phyloP scores from a whole-genome alignment of 2,329 filamentous ascomycete species.

The Rhynchosporium secalis region DNA sequence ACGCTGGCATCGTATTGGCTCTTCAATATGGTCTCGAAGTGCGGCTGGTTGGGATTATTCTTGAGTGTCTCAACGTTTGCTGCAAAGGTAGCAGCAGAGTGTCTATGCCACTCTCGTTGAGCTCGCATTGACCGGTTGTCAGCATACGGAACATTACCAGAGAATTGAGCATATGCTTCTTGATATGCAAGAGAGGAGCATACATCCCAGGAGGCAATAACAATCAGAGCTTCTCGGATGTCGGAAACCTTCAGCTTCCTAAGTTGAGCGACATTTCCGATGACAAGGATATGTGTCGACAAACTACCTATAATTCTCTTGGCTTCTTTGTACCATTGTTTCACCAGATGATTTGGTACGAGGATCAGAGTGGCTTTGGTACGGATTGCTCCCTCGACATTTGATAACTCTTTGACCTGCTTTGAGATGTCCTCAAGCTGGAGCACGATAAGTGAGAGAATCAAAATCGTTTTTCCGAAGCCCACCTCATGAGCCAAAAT shows the following conservation, averaged over 20 bases:
- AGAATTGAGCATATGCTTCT: conserved; percentile 49
- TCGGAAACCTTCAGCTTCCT: conserved; percentile 45
- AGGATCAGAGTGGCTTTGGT: conserved; percentile 60
- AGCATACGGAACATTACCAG: conserved; percentile 42
- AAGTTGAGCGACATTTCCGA: conserved; percentile 45
- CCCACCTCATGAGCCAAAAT: conserved; percentile 64
- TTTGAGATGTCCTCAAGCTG: background rate
- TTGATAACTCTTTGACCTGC: background rate
- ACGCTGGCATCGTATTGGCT: conserved; percentile 35
- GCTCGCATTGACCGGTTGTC: conserved; percentile 44
- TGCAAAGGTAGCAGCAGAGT: conserved; percentile 42
- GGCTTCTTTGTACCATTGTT: conserved; percentile 60
- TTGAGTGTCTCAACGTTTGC: conserved; percentile 39
- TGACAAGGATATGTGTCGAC: conserved; percentile 42
- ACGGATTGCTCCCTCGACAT: conserved; percentile 33
- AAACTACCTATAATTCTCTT: conserved; percentile 44
- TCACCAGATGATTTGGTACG: conserved; percentile 53
- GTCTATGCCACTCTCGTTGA: conserved; percentile 53
- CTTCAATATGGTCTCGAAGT: conserved; percentile 32
- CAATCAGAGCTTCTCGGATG: conserved; percentile 51
- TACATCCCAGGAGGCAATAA: conserved; percentile 55
- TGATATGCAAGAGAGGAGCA: conserved; percentile 51
- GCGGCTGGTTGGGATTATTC: conserved; percentile 16
- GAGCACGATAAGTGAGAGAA: conserved; percentile 48
- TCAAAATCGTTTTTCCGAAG: conserved; percentile 66